Evolutionary conservation across 192 early-diverging fungal genomes (phyloP), one percentile per base, ranked within the genome.

Genomic region (Coemansia sp.): DNA sequence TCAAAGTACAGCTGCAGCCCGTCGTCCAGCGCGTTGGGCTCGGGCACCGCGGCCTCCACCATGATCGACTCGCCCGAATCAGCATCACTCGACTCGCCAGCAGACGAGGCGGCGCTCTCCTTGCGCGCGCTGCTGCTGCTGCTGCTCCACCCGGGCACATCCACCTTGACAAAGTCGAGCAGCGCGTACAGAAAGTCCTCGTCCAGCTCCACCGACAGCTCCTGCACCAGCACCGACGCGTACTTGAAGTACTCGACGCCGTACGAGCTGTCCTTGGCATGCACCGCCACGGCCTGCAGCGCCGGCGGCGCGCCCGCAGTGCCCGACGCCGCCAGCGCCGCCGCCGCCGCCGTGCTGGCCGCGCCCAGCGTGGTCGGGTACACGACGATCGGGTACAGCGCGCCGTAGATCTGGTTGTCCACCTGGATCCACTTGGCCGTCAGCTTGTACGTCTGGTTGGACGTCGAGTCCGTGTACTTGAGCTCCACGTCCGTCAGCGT

Each of bases 231-330:
- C 7, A 95, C 88, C 2, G 93, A 94, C 57, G 95, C 97, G 77
- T 94, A 96, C 65, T 98, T 92, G 74, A 94, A 89, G 85, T 96
- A 99, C 41, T 94, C 88, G 15, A 99, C 93, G 48, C 98, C 98
- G 64, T 95, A 96, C 9, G 95, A 92, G 23, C 90, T 87, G 74
- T 97, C 96, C 70, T 99, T 99, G 54, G 92, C 92, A 18, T 91
- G 86, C 23, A 92, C 93, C 1, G 95, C 71, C 1, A 93, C 92
- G 43, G 84, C 85, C 69, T 89, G 89, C 41, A 92, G 81, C 50
- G 84, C 92, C 0, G 90, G 91, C 19, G 72, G 81, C 15, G 81
- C 48, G 26, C 26, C 26, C 5, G 76, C 65, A 9, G 70, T 63
- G 21, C 76, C 81, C 44, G 92, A 67, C 0, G 59, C 61, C 6